Evolutionary conservation across 306 rosid species (phyloP), one percentile per base, ranked within the genome.

Genomic region (Arachis stenosperma): DNA sequence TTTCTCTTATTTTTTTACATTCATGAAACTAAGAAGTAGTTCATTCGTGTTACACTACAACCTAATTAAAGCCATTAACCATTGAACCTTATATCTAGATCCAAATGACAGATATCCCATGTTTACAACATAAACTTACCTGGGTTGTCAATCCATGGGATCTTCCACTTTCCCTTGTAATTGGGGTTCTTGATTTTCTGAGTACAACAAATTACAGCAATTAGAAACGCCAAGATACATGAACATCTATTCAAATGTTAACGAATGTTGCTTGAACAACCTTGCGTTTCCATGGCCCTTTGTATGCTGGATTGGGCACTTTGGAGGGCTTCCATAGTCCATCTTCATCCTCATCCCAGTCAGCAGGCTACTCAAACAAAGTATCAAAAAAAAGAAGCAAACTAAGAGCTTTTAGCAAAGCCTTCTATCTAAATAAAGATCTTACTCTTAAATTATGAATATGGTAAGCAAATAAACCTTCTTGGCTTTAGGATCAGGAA

Each of bases 121-220:
- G 43, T 58, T 72, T 40, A 54, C 14, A 73, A 47, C 51, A 17
- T 17, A 71, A 72, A 75, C 43, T 36, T 88, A 91, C 98, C 98
- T 64, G 97, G 97, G 83, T 94, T 94, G 82, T 94, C 96, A 80
- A 91, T 88, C 92, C 90, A 94, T 9, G 91, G 96, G 78, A 48
- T 85, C 89, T 85, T 94, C 98, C 98, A 94, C 78, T 91, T 94
- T 63, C 98, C 97, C 70, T 89, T 94, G 82, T 94, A 94, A 77
- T 91, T 88, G 70, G 98, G 97, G 78, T 94, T 94, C 88, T 91
- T 94, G 87, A 94, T 80, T 91, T 83, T 94, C 98, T 94, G 92
- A 57, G 53, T 22, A 56, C 65, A 70, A 41, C 70, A 85, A 77
- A 69, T 61, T 30, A 51, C 36, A 62, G 76, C 43, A 58, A 50